phyloP scores from a whole-genome alignment of 1,284 basidiomycete species.

The Ustilago trichophora region DNA sequence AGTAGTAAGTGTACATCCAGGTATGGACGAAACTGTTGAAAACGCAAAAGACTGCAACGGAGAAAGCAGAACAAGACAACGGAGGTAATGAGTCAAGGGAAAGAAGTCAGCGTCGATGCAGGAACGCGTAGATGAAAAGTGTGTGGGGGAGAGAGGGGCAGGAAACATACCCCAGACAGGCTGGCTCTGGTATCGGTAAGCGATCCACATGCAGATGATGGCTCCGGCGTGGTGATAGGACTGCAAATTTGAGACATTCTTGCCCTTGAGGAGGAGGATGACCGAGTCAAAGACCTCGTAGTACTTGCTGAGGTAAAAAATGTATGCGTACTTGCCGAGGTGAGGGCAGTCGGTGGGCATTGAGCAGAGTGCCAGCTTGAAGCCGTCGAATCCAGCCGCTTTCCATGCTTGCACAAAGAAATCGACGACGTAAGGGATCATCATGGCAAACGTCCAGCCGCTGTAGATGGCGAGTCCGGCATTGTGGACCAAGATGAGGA shows the following conservation, averaged over 20 bases:
- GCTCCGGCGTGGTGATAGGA: constrained; percentile 64
- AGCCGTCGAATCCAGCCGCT: constrained; percentile 48
- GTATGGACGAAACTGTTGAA: constrained; percentile 64
- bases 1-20: constrained; percentile 59
- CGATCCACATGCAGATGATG: constrained; percentile 66
- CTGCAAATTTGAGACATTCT: constrained; percentile 63
- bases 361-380: constrained; percentile 66
- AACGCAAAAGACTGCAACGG: constrained; percentile 50
- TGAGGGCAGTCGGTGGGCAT: constrained; percentile 58
- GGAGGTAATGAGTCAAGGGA: neutral
- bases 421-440: constrained; percentile 47
- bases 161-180: constrained; percentile 49
- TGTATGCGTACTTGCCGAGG: constrained; percentile 59
- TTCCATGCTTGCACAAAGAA: constrained; percentile 52
- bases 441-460: constrained; percentile 48
- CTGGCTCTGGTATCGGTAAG: constrained; percentile 58
- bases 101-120: neutral
- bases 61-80: neutral
- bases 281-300: constrained; percentile 63
- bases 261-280: constrained; percentile 66
- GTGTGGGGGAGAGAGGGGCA: neutral
- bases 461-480: constrained; percentile 52
- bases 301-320: constrained; percentile 66
- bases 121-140: neutral
- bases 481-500: constrained; percentile 54